Percentiles rank a stretch among this genome's conserved stretches.
phyloP scores from a whole-genome alignment of 352 stramenopile genomes.

The Pythium angustatum region DNA sequence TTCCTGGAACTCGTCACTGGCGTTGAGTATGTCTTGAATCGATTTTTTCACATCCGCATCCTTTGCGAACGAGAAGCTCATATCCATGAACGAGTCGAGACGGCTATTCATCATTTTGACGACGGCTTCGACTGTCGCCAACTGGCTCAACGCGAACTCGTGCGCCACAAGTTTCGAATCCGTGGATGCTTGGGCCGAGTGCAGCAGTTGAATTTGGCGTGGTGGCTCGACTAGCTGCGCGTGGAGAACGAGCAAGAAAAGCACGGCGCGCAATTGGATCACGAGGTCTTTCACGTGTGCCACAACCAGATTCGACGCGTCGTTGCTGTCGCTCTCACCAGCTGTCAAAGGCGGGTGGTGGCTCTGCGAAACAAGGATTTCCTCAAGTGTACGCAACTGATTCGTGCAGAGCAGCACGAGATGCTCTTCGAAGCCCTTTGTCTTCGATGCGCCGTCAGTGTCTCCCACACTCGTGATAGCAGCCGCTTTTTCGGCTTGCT shows the following conservation, averaged over 20 bases:
- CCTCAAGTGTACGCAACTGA: constrained; percentile 26
- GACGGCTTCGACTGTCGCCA: constrained; percentile 48
- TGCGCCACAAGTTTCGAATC: constrained; percentile 42
- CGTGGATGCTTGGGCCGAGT: constrained; percentile 33
- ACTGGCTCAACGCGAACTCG: constrained; percentile 49
- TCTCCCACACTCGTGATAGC: neutral
- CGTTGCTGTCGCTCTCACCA: neutral
- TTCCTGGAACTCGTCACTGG: constrained; percentile 46
- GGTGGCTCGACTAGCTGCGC: constrained; percentile 41
- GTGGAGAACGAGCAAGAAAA: constrained; percentile 52
- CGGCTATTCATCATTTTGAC: constrained; percentile 68
- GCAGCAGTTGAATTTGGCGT: constrained; percentile 37
- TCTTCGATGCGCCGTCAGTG: neutral
- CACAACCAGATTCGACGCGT: neutral
- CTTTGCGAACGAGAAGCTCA: constrained; percentile 67
- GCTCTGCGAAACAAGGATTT: constrained; percentile 25
- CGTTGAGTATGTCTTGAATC: constrained; percentile 59
- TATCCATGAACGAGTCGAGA: constrained; percentile 63
- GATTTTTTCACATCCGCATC: constrained; percentile 75
- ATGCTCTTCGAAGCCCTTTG: constrained; percentile 27
- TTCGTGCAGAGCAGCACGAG: constrained; percentile 24
- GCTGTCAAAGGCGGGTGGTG: neutral
- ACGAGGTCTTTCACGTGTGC: constrained; percentile 48
- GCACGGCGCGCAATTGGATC: constrained; percentile 56
- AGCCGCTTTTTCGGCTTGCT: constrained; percentile 39